Base-by-base conservation (phyloP, 345 rosid species). In the Turnera subulata region DNA sequence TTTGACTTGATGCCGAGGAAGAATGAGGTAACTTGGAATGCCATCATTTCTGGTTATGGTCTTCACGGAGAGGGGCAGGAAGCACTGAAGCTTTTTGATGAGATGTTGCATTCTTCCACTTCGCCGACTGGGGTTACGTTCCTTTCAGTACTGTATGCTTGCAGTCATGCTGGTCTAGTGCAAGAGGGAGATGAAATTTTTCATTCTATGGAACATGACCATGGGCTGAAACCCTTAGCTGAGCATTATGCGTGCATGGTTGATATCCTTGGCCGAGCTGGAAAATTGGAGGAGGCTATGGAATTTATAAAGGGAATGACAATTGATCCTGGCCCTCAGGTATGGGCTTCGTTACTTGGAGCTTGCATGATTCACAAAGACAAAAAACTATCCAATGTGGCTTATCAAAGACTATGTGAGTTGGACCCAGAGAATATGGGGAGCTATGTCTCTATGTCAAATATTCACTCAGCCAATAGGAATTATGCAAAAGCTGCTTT, bases 221-320 rank as follows among this genome's bases (percentile, higher is more conserved):
- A 71, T 32, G 66, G 85, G 48, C 68, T 83, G 47, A 72, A 84
- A 76, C 94, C 96, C 35, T 63, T 76, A 46, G 58, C 76, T 6
- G 84, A 80, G 77, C 95, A 89, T 73, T 80, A 84, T 59, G 91
- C 96, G 13, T 86, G 89, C 72, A 58, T 84, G 88, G 87, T 89
- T 35, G 96, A 86, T 74, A 76, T 86, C 66, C 78, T 84, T 50
- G 94, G 94, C 50, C 79, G 94, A 68, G 85, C 91, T 58, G 96
- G 96, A 66, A 59, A 75, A 46, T 75, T 89, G 68, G 70, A 84
- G 63, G 67, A 61, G 70, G 96, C 95, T 56, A 62, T 82, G 64
- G 69, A 69, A 20, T 89, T 89, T 49, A 82, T 86, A 24, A 69
- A 82, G 62, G 61, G 69, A 73, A 74, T 86, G 80, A 76, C 84